These are phyloP conservation scores for Fusarium zealandicum DNA, from an alignment of 2,329 filamentous ascomycete genomes.

Conservation along the genomic window DNA sequence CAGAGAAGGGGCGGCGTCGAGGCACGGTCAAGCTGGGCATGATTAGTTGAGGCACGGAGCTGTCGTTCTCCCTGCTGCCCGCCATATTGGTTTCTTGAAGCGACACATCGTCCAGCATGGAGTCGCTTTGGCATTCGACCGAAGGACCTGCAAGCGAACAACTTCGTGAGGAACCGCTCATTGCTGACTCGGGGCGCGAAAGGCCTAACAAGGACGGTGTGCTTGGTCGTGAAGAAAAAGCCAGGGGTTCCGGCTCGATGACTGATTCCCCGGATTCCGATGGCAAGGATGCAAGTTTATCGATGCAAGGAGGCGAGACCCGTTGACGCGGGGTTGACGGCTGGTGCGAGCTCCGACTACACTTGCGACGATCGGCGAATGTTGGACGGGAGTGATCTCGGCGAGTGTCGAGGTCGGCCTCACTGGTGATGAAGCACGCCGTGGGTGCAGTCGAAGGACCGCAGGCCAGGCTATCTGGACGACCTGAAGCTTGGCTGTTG, in stretches of 20 bases:
- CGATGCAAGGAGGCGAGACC: conserved; percentile 21
- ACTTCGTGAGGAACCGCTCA: conserved; percentile 61
- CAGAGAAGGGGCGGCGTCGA: conserved; percentile 85
- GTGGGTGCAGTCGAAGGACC: conserved; percentile 38
- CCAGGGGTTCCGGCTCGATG: conserved; percentile 28
- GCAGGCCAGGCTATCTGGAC: conserved; percentile 32
- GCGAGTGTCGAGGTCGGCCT: conserved; percentile 42
- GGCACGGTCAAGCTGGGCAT: conserved; percentile 98
- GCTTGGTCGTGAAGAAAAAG: conserved; percentile 37
- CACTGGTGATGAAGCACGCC: conserved; percentile 48
- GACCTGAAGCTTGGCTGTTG: conserved; percentile 28
- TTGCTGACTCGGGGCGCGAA: conserved; percentile 42
- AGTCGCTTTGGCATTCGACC: conserved; percentile 41
- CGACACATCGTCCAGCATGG: conserved; percentile 27
- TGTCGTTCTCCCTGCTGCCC: conserved; percentile 29
- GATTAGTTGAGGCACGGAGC: conserved; percentile 76
- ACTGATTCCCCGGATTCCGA: conserved; percentile 25
- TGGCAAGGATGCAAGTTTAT: conserved; percentile 24
- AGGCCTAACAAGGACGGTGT: conserved; percentile 40
- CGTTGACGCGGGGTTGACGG: conserved; percentile 30
- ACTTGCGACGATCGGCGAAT: conserved; percentile 34
- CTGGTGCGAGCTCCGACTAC: conserved; percentile 24
- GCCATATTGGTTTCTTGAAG: conserved; percentile 25
- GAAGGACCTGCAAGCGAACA: conserved; percentile 59
- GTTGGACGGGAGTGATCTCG: conserved; percentile 37